Percentiles rank a stretch among this genome's conserved stretches.
Conservation (phyloP, 495 filamentous ascomycete genomes). For the Penicillium argentinense region DNA sequence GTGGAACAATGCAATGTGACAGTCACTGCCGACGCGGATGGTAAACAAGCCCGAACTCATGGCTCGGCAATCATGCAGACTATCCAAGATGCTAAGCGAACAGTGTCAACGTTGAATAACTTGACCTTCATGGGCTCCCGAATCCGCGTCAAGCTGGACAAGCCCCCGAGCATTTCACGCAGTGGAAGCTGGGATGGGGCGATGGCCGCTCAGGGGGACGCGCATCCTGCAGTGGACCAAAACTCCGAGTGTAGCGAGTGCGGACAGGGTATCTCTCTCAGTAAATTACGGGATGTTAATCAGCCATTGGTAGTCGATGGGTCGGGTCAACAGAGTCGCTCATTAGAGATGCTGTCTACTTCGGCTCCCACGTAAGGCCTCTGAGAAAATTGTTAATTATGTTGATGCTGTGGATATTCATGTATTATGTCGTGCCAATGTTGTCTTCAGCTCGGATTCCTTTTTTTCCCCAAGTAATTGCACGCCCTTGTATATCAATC, state of each 20-base stretch:
- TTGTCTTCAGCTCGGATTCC: too few relatives aligned
- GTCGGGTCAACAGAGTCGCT: conserved; percentile 24
- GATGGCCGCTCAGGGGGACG: conserved; percentile 1
- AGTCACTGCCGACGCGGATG: conserved; percentile 11
- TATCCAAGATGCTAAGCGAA: conserved; percentile 36
- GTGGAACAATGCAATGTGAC: conserved; percentile 36
- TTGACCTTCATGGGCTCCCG: conserved; percentile 30
- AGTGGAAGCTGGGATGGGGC: conserved; percentile 14
- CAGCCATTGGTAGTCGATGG: conserved; percentile 44
- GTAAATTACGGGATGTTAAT: conserved; percentile 11
- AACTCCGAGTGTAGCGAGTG: conserved; percentile 1
- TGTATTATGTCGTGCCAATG: conserved; percentile 6
- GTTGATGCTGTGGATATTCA: background rate
- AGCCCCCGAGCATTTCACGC: background rate
- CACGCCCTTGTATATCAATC: too few relatives aligned
- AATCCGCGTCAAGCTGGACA: conserved; percentile 31
- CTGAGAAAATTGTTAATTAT: background rate
- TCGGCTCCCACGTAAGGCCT: conserved; percentile 19
- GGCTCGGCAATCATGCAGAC: conserved; percentile 35
- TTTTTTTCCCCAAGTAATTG: too few relatives aligned
- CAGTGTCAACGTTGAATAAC: conserved; percentile 32
- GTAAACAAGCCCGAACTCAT: conserved; percentile 19
- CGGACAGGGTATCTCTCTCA: background rate
- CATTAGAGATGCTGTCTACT: conserved; percentile 14
- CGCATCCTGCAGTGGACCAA: background rate